Percentiles rank a stretch among this genome's conserved stretches.
Evolutionary conservation across 257 asterid species (phyloP).

Genomic region (Lantana camara): DNA sequence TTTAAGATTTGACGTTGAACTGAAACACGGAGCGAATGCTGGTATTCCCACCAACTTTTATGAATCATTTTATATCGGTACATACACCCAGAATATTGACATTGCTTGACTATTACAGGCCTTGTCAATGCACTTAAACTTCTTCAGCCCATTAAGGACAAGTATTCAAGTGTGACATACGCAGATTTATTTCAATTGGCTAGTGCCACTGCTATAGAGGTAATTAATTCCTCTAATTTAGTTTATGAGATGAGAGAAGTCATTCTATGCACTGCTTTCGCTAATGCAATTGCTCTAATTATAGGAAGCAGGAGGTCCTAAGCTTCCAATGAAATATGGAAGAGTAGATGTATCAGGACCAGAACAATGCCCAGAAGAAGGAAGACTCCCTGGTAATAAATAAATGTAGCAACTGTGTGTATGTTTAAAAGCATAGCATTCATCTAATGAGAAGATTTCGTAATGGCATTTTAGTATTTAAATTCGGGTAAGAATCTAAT

Average conservation of each 20-base stretch:
- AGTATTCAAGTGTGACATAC: conserved; percentile 74
- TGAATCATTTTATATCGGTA: too few relatives aligned
- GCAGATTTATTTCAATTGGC: conserved; percentile 97
- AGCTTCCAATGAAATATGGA: conserved; percentile 96
- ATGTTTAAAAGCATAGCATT: not conserved
- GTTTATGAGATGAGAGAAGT: conserved; percentile 14
- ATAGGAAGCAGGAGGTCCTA: conserved; percentile 97
- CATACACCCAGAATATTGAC: too few relatives aligned
- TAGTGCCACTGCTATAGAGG: conserved; percentile 98
- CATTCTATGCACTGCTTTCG: conserved; percentile 2
- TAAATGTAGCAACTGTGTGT: conserved; percentile 13
- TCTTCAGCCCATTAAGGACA: conserved; percentile 93
- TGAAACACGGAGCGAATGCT: conserved; percentile 96
- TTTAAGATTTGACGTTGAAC: conserved; percentile 86
- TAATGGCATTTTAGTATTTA: too few relatives aligned
- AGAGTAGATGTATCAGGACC: conserved; percentile 85
- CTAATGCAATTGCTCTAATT: conserved; percentile 28
- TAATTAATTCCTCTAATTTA: conserved; percentile 27
- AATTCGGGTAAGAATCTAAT: too few relatives aligned
- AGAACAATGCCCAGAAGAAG: conserved; percentile 96
- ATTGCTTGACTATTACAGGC: too few relatives aligned
- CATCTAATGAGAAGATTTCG: too few relatives aligned
- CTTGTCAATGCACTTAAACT: conserved; percentile 96
- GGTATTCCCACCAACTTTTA: conserved; percentile 46
- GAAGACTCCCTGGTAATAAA: conserved; percentile 96